These are phyloP conservation scores for Orbilia ellipsospora DNA, from an alignment of 2,329 filamentous ascomycete genomes.

Conservation along the genomic window DNA sequence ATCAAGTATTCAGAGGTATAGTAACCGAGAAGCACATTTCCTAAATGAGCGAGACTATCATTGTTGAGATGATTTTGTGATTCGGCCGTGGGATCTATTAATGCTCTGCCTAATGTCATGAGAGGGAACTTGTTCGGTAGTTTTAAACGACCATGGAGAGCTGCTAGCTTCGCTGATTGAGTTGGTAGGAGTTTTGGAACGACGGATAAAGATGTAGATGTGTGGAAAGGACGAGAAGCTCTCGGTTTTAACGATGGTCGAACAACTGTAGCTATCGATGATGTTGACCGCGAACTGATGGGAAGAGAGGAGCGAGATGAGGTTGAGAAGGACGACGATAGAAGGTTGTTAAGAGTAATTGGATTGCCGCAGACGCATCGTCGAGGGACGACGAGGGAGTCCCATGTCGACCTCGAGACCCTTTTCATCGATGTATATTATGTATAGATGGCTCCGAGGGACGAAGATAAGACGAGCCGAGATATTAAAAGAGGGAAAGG, in stretches of 20 bases:
- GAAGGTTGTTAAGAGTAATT: conserved; percentile 35
- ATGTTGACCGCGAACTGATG: conserved; percentile 8
- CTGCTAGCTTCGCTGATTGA: conserved; percentile 85
- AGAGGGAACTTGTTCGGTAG: conserved; percentile 84
- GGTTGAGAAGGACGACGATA: conserved; percentile 40
- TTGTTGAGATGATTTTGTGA: conserved; percentile 86
- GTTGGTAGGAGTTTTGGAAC: conserved; percentile 35
- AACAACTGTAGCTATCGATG: conserved; percentile 14
- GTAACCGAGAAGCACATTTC: conserved; percentile 84
- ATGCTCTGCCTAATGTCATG: conserved; percentile 83
- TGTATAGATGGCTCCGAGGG: conserved; percentile 14
- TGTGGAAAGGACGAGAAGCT: conserved; percentile 22
- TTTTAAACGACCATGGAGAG: conserved; percentile 87
- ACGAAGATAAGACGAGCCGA: conserved; percentile 4
- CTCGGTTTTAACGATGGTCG: conserved; percentile 22
- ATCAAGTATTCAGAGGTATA: conserved; percentile 89
- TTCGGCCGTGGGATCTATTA: conserved; percentile 88
- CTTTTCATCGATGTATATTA: conserved; percentile 49
- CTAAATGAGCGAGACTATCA: conserved; percentile 80
- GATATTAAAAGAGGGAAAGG: conserved; percentile 10
- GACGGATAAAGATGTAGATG: conserved; percentile 37
- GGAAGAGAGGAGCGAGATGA: conserved; percentile 19
- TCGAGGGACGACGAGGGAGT: conserved; percentile 53
- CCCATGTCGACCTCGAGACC: conserved; percentile 52
- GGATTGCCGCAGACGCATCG: conserved; percentile 52